These are phyloP conservation scores for Sarocladiaceae sp. DNA, from an alignment of 2,329 filamentous ascomycete genomes.

Conservation along the genomic window DNA sequence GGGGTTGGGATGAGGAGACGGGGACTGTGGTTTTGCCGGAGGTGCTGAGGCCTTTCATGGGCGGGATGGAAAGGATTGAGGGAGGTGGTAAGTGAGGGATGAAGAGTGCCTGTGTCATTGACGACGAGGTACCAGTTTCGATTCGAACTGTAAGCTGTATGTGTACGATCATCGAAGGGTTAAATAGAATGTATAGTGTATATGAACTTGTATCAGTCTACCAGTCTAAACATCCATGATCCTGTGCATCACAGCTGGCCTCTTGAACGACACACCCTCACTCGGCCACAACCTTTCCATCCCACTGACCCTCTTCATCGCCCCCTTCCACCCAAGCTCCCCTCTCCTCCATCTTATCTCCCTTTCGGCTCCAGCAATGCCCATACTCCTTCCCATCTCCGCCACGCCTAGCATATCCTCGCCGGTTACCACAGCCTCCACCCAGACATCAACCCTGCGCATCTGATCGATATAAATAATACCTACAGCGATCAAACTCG, in stretches of 20 bases:
- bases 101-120: too few species aligned
- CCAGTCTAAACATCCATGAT: slow-evolving; percentile 8
- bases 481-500: slow-evolving; percentile 32
- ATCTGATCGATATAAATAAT: slow-evolving; percentile 46
- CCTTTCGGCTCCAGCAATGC: slow-evolving; percentile 21
- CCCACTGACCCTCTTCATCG: slow-evolving; percentile 35
- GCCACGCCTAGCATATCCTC: slow-evolving; percentile 30
- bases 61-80: slow-evolving; percentile 63
- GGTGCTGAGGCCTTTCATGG: slow-evolving; percentile 81
- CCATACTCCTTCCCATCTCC: slow-evolving; percentile 23
- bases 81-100: slow-evolving; percentile 30
- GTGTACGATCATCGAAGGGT: too few species aligned
- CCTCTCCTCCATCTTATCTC: slow-evolving; percentile 33
- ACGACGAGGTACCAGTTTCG: slow-evolving; percentile 17
- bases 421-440: slow-evolving; percentile 33
- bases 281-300: slow-evolving; percentile 15
- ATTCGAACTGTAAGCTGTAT: too few species aligned
- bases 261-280: slow-evolving; percentile 22
- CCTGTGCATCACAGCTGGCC: slow-evolving; percentile 20
- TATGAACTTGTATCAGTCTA: background rate
- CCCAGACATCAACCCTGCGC: slow-evolving; percentile 41
- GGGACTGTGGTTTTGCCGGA: slow-evolving; percentile 71
- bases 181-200: too few species aligned
- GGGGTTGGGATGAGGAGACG: slow-evolving; percentile 74
- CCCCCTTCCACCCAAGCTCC: slow-evolving; percentile 43